These are phyloP conservation scores for Wickerhamiella kurtzmanii DNA, from an alignment of 805 yeast genomes.

Conservation along the genomic window DNA sequence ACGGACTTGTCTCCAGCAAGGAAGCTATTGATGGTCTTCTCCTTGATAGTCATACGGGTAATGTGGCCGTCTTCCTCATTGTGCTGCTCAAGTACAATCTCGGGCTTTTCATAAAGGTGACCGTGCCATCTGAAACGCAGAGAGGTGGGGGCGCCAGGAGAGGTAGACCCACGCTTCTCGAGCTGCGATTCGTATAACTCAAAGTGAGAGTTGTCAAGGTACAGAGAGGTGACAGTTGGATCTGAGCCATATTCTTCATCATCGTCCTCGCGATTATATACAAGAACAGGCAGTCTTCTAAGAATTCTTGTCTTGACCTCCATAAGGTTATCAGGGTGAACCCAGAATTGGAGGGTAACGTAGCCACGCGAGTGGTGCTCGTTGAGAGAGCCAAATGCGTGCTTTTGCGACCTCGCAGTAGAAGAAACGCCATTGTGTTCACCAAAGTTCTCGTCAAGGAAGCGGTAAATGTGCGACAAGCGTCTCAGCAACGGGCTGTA, in stretches of 20 bases:
- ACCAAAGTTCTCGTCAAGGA: slow-evolving; percentile 60
- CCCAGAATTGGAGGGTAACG: slow-evolving; percentile 76
- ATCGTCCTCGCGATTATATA: slow-evolving; percentile 45
- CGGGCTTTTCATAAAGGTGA: slow-evolving; percentile 57
- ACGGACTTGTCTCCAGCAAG: slow-evolving; percentile 37
- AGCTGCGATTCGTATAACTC: slow-evolving; percentile 78
- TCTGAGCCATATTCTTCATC: slow-evolving; percentile 40
- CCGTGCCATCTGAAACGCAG: slow-evolving; percentile 88
- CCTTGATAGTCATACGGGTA: slow-evolving; percentile 56
- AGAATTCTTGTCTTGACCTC: slow-evolving; percentile 92
- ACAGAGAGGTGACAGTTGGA: slow-evolving; percentile 73
- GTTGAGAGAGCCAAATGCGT: slow-evolving; percentile 20
- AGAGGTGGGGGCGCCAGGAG: slow-evolving; percentile 42
- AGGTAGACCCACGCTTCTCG: slow-evolving; percentile 36
- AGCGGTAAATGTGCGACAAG: slow-evolving; percentile 60
- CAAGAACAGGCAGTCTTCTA: slow-evolving; percentile 83
- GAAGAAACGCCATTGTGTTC: slow-evolving; percentile 22
- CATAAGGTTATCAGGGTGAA: slow-evolving; percentile 93
- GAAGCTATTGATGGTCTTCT: slow-evolving; percentile 67
- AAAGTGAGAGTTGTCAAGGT: slow-evolving; percentile 73
- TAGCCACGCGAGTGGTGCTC: slow-evolving; percentile 27
- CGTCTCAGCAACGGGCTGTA: slow-evolving; percentile 82
- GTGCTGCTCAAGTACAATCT: slow-evolving; percentile 69
- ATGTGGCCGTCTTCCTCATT: slow-evolving; percentile 33
- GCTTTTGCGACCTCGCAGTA: slow-evolving; percentile 19